Percentiles rank a stretch among this genome's conserved stretches.
Conservation (phyloP, 2,329 filamentous ascomycete species). For the Pseudogymnoascus sp. region DNA sequence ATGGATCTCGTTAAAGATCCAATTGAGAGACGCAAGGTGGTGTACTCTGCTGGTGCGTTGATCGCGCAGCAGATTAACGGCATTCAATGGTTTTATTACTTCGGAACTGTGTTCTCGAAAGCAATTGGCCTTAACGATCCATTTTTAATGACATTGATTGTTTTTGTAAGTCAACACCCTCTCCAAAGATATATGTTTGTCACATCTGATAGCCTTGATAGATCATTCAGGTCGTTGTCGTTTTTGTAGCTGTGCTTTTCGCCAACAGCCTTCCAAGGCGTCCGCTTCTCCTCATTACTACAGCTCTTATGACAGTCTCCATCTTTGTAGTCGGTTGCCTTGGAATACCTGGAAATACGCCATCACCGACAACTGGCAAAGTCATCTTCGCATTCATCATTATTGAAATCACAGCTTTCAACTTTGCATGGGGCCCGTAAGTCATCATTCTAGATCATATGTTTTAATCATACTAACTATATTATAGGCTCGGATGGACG, state of each 20-base stretch:
- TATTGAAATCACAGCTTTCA: slow-evolving; percentile 36
- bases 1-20: slow-evolving; percentile 33
- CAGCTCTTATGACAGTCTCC: slow-evolving; percentile 31
- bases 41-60: slow-evolving; percentile 36
- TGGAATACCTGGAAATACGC: slow-evolving; percentile 27
- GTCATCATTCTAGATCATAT: slow-evolving; percentile 29
- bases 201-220: slow-evolving; percentile 12
- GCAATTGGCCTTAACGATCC: slow-evolving; percentile 34
- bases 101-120: slow-evolving; percentile 35
- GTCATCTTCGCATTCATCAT: slow-evolving; percentile 34
- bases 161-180: background rate
- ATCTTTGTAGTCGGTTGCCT: slow-evolving; percentile 35
- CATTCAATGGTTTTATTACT: slow-evolving; percentile 39
- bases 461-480: background rate
- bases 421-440: slow-evolving; percentile 36
- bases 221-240: slow-evolving; percentile 36
- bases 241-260: slow-evolving; percentile 31
- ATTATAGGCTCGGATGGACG: background rate
- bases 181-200: background rate
- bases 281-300: slow-evolving; percentile 32
- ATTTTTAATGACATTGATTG: slow-evolving; percentile 21
- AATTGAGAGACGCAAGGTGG: slow-evolving; percentile 37
- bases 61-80: slow-evolving; percentile 41
- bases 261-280: slow-evolving; percentile 34
- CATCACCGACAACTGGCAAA: slow-evolving; percentile 22